These are phyloP conservation scores for Pelargonium myrrhifolium DNA, from an alignment of 441 rosid genomes.

Conservation along the genomic window DNA sequence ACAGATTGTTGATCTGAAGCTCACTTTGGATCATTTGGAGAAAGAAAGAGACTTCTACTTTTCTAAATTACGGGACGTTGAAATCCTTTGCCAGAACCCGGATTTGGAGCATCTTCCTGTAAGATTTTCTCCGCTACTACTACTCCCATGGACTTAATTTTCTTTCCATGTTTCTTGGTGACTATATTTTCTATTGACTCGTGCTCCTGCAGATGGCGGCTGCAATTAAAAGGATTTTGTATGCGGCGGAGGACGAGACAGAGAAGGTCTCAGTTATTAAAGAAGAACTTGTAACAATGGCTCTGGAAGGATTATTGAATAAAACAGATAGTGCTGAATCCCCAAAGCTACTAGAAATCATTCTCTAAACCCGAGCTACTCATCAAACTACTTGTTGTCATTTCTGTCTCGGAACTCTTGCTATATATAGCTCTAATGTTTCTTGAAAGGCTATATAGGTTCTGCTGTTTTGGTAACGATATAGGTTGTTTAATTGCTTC, in stretches of 20 bases:
- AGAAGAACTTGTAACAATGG: not conserved
- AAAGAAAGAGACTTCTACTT: conserved; percentile 3
- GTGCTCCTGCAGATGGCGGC: not conserved
- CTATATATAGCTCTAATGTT: too few relatives aligned
- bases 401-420: not conserved
- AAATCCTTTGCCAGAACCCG: not conserved
- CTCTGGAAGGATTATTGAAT: not conserved
- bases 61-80: not conserved
- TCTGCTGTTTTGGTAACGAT: too few relatives aligned
- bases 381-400: not conserved
- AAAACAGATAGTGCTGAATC: not conserved
- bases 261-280: conserved; percentile 4
- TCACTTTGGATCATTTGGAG: not conserved
- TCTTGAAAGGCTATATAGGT: too few relatives aligned
- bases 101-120: not conserved
- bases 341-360: not conserved
- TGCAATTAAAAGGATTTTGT: not conserved
- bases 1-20: not conserved
- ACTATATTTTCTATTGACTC: not conserved
- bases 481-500: too few relatives aligned
- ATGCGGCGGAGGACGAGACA: not conserved
- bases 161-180: not conserved
- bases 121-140: not conserved
- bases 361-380: not conserved
- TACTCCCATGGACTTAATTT: too few relatives aligned